phyloP scores from a whole-genome alignment of 208 protist genomes.

The Leishmania amazonensis region DNA sequence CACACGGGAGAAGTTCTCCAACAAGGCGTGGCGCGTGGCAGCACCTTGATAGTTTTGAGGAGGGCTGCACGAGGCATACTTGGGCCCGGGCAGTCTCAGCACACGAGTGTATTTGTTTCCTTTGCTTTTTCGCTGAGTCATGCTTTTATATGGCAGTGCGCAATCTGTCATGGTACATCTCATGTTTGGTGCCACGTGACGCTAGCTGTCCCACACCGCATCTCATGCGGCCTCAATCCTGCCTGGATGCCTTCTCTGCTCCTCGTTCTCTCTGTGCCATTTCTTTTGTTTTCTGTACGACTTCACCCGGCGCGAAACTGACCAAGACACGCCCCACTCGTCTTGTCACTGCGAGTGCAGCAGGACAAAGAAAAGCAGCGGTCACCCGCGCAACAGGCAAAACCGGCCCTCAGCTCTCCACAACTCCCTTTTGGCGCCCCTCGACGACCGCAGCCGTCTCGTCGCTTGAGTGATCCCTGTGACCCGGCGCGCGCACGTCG shows the following conservation, averaged over 20 bases:
- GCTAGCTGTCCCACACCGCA: background rate
- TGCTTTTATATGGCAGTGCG: background rate
- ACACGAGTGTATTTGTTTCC: background rate
- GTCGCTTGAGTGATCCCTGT: background rate
- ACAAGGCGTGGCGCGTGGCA: background rate
- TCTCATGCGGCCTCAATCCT: background rate
- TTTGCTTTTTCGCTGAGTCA: background rate
- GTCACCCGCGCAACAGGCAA: background rate
- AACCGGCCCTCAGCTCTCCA: background rate
- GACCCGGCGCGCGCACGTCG: too few species aligned
- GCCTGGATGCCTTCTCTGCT: background rate
- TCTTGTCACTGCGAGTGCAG: too few species aligned
- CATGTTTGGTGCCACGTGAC: background rate
- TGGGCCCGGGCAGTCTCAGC: background rate
- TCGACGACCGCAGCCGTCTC: background rate
- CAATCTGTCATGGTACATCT: background rate
- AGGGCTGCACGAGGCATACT: background rate
- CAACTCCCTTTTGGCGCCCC: background rate
- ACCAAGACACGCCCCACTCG: background rate
- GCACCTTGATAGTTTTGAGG: background rate
- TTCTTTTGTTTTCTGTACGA: background rate
- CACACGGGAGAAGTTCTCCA: background rate
- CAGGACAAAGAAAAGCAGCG: background rate
- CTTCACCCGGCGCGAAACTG: background rate
- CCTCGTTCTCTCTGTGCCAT: background rate